Base-by-base conservation (phyloP, 1,284 basidiomycete genomes). In the Fistulinella cinereoalba region DNA sequence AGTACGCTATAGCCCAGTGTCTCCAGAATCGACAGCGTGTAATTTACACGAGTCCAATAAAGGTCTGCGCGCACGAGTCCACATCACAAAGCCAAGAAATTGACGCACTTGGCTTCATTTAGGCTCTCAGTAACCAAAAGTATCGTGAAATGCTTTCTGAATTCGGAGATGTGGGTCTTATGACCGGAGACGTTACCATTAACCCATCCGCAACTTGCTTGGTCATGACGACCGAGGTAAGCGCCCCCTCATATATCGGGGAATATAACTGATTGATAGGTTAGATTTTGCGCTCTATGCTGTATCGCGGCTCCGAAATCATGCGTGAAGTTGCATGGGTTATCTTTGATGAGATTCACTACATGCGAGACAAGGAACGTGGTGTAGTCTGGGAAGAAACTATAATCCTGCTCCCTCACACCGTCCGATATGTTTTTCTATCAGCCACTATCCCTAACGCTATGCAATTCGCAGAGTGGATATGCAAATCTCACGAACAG, bases 321-420 rank as follows among this genome's bases (percentile, higher is more conserved):
- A 97, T 99, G 92, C 90, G 97, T 52, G 97, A 99, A 74, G 96
- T 99, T 13, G 96, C 95, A 0, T 99, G 97, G 97, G 96, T 99
- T 52, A 83, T 99, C 50, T 99, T 99, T 65, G 97, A 99, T 67
- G 97, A 99, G 71, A 97, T 99, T 52, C 97, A 99, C 69, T 99
- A 99, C 72, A 99, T 99, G 97, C 88, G 97, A 54, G 97, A 99
- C 76, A 94, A 95, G 57, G 88, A 91, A 60, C 83, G 88, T 54
- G 88, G 88, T 56, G 88, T 91, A n/a, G 85, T 88, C 21, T 88
- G 86, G 85, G 87, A 89, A 65, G 86, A 89, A 61, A 98, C 97
- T 1, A 97, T 99, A 66, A 99, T 99, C 57, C 81, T 99, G 0
- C 81, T 99, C 8, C 96, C 97, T 4, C 92, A 97, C 67, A 86